phyloP scores from a whole-genome alignment of 768 basidiomycete species.

The Astraeus odoratus region DNA sequence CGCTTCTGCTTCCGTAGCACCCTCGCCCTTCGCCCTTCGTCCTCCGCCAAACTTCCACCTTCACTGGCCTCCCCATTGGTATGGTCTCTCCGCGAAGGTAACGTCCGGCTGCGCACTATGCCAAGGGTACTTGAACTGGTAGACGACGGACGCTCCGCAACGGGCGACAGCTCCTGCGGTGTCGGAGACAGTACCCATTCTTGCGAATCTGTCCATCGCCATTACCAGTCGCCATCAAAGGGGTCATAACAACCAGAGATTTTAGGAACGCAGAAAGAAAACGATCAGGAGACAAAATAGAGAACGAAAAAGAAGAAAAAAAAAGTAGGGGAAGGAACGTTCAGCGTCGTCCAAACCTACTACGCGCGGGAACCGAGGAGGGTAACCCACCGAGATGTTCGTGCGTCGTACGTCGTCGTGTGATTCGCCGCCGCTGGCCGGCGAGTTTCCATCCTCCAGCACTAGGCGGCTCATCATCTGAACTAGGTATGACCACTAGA shows the following conservation, averaged over 20 bases:
- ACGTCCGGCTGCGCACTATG: constrained; percentile 56
- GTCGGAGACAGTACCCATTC: constrained; percentile 17
- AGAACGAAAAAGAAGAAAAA: constrained; percentile 3
- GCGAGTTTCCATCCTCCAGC: constrained; percentile 52
- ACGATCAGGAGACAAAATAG: not conserved
- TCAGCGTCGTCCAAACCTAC: constrained; percentile 24
- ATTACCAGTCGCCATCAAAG: not conserved
- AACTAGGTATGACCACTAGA: constrained; percentile 35
- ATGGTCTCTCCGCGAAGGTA: constrained; percentile 36
- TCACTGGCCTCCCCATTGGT: not conserved
- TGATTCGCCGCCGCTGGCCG: constrained; percentile 35
- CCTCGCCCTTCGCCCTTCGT: constrained; percentile 32
- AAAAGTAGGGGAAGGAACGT: constrained; percentile 11
- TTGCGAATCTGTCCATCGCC: constrained; percentile 17
- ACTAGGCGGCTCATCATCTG: constrained; percentile 42
- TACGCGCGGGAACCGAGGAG: constrained; percentile 26
- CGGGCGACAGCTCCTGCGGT: constrained; percentile 38
- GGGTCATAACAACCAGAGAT: not conserved
- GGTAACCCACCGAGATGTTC: constrained; percentile 33
- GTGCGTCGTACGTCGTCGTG: constrained; percentile 52
- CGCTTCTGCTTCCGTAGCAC: constrained; percentile 50
- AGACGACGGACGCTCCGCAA: constrained; percentile 36
- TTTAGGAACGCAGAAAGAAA: not conserved
- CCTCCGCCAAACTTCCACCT: constrained; percentile 16
- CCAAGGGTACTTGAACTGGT: constrained; percentile 29